Evolutionary conservation across 805 yeast species (phyloP).

Genomic region (Saturnispora bothae): DNA sequence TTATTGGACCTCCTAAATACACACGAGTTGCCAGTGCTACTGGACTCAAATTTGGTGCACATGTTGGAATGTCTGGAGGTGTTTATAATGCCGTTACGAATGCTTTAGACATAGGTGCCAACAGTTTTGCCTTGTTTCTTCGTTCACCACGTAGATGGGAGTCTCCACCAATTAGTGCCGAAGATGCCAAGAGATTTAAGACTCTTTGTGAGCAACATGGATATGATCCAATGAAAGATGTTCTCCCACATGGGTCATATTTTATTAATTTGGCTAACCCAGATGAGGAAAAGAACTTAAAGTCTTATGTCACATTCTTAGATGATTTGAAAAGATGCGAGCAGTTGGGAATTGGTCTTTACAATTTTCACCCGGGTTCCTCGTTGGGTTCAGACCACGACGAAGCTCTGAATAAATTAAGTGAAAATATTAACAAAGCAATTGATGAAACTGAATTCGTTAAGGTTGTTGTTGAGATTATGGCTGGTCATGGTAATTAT

Average conservation of each 20-base stretch:
- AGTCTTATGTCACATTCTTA: conserved; percentile 65
- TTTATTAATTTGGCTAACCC: conserved; percentile 91
- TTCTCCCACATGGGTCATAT: conserved; percentile 91
- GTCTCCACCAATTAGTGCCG: conserved; percentile 61
- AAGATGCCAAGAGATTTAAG: conserved; percentile 59
- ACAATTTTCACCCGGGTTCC: conserved; percentile 93
- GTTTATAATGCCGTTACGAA: conserved; percentile 28
- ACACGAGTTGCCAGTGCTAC: conserved; percentile 31
- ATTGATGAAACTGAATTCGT: conserved; percentile 65
- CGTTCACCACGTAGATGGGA: conserved; percentile 90
- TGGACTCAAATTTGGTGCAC: conserved; percentile 71
- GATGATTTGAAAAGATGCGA: conserved; percentile 90
- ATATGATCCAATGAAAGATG: conserved; percentile 66
- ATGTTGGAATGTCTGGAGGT: conserved; percentile 77
- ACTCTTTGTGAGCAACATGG: conserved; percentile 49
- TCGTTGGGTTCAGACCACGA: conserved; percentile 58
- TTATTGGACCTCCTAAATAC: conserved; percentile 18
- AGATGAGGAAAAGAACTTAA: conserved; percentile 64
- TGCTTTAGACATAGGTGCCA: conserved; percentile 47
- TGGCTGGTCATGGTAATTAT: conserved; percentile 95
- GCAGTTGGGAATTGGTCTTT: conserved; percentile 67
- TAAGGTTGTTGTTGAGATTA: conserved; percentile 84
- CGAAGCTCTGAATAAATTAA: conserved; percentile 57
- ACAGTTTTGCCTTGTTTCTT: conserved; percentile 82
- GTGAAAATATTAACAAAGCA: conserved; percentile 71